Percentiles rank a stretch among this genome's conserved stretches.
These are phyloP conservation scores for Botrytis byssoidea DNA, from an alignment of 2,329 filamentous ascomycete genomes.

Conservation along the genomic window DNA sequence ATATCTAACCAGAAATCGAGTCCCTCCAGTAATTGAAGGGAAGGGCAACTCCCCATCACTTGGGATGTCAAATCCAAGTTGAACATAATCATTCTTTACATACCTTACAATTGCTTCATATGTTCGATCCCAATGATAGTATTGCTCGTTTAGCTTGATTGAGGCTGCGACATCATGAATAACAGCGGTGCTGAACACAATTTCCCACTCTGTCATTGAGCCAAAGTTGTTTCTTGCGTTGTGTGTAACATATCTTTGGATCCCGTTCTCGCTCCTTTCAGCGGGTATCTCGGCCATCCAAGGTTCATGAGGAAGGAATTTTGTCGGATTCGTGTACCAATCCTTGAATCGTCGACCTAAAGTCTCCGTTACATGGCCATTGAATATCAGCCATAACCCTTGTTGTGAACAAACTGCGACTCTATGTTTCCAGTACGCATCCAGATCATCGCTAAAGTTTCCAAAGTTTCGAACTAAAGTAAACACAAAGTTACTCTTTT, in stretches of 20 bases:
- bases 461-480: background rate
- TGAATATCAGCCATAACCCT: background rate
- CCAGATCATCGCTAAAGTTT: rapidly evolving
- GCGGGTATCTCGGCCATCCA: background rate
- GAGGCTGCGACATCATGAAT: background rate
- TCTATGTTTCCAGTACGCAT: background rate
- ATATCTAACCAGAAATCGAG: background rate
- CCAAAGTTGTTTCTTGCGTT: background rate
- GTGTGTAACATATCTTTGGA: background rate
- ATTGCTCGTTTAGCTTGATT: background rate
- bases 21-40: background rate
- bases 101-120: background rate
- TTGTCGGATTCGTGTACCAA: background rate
- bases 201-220: background rate
- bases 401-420: background rate
- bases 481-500: background rate
- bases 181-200: background rate
- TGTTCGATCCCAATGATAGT: background rate
- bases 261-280: background rate
- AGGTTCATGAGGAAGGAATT: background rate
- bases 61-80: background rate
- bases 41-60: background rate
- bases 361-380: background rate
- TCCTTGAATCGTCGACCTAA: background rate
- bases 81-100: background rate